Evolutionary conservation across 2,329 filamentous ascomycete species (phyloP), one percentile per base, ranked within the genome.

Genomic region (Pseudocercospora cruenta): DNA sequence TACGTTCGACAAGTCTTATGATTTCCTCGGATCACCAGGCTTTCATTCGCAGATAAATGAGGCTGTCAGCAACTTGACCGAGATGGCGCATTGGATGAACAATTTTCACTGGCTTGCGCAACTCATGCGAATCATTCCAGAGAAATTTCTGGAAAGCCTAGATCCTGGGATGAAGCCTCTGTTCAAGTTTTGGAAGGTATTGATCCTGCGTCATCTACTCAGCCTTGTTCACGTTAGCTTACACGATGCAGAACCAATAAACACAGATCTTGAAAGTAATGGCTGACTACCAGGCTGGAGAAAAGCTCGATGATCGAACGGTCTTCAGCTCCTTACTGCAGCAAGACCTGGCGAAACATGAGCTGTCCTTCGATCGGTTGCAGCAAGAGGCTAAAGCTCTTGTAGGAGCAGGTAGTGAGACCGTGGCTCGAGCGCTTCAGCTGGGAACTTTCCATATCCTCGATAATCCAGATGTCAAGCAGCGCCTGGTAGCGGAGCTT

Each of bases 351-450:
- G 45, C n/a, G 14, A 76, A 75, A 8, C 75, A 78, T 66, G 75
- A 76, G 26, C 24, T 58, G 47, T 80, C 79, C 10, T 74, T 78
- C 28, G 76, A 74, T 31, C 75, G 77, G 31, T 71, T 75, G 8
- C 69, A 77, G 43, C 79, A 83, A 19, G 82, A 84, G 72, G 78
- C 77, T 0, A 77, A 80, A 67, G 77, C 79, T 0, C 73, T 84
- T 60, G 75, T 84, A 66, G 82, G 82, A 66, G 83, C 78, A 3
- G 83, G 82, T 12, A 76, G 76, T n/a, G 81, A 84, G 65, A 84
- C 82, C 0, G 78, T 79, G 10, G 81, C 78, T 0, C 79, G 78
- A 45, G 75, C 81, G 3, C 68, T 83, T 8, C 78, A 79, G 71
- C 68, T 80, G 6, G 81, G 79, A 0, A 75, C 76, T 4, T 83